Evolutionary conservation across 352 stramenopile species (phyloP).

Genomic region (Phytophthora pinifolia): DNA sequence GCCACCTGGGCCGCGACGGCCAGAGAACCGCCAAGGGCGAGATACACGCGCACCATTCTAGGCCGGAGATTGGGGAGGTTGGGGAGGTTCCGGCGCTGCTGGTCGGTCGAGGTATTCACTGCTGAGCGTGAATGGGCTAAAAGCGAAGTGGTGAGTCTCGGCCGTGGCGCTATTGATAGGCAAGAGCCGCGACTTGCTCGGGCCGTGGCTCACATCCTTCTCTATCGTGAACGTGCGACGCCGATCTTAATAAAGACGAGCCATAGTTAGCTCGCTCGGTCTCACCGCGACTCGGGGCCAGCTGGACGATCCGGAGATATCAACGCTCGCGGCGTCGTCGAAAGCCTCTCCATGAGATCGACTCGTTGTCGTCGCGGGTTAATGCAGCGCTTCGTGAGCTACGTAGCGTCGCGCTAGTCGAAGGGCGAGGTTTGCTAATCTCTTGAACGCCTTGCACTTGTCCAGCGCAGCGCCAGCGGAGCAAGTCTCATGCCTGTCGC

Average conservation of each 20-base stretch:
- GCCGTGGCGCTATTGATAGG: slow-evolving; percentile 23
- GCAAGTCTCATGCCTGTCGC: neutral
- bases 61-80: neutral
- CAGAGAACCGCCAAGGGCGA: slow-evolving; percentile 26
- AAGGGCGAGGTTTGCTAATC: too few species aligned
- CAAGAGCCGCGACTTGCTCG: neutral
- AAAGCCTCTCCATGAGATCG: slow-evolving; percentile 10
- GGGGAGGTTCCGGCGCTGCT: slow-evolving; percentile 6
- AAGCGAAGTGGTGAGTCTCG: slow-evolving; percentile 12
- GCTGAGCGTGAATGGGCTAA: slow-evolving; percentile 22
- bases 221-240: slow-evolving; percentile 16
- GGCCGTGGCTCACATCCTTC: slow-evolving; percentile 18
- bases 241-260: slow-evolving; percentile 14
- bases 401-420: too few species aligned
- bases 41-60: slow-evolving; percentile 35
- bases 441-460: neutral
- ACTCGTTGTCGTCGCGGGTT: neutral
- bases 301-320: slow-evolving; percentile 9
- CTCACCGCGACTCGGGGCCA: neutral
- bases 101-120: slow-evolving; percentile 27
- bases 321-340: neutral
- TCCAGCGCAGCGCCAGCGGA: neutral
- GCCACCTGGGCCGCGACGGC: slow-evolving; percentile 27
- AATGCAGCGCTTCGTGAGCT: too few species aligned
- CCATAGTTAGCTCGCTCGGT: neutral